These are phyloP conservation scores for Yarrowia osloensis DNA, from an alignment of 805 yeast species.

Conservation along the genomic window DNA sequence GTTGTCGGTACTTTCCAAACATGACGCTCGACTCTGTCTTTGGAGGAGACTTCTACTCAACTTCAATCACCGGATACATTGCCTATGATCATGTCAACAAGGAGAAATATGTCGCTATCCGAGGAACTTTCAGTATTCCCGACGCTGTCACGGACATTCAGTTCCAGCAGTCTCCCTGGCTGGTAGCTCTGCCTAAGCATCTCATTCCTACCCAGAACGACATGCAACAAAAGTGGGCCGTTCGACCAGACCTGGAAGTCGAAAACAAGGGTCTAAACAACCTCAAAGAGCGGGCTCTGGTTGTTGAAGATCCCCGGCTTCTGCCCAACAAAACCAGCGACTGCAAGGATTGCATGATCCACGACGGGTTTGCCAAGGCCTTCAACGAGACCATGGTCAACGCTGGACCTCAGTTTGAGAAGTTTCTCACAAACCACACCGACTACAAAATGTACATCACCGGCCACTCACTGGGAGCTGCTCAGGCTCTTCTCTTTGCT, in stretches of 20 bases:
- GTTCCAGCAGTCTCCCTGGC: not conserved
- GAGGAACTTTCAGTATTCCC: conserved; percentile 7
- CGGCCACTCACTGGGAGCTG: conserved; percentile 19
- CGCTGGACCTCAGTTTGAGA: not conserved
- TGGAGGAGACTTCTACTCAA: not conserved
- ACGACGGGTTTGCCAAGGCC: not conserved
- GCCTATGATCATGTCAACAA: not conserved
- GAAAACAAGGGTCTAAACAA: not conserved
- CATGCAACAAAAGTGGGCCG: not conserved
- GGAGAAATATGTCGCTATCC: not conserved
- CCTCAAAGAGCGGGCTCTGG: not conserved
- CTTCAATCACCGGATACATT: not conserved
- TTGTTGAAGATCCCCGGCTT: not conserved
- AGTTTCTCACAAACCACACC: not conserved
- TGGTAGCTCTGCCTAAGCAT: not conserved
- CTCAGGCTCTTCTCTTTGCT: not conserved
- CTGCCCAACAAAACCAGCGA: not conserved
- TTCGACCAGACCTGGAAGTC: not conserved
- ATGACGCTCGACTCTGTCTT: not conserved
- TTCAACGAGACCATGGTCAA: not conserved
- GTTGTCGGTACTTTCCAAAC: conserved; percentile 6
- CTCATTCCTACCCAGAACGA: not conserved
- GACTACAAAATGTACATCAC: conserved; percentile 11
- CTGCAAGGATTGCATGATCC: not conserved
- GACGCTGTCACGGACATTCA: not conserved